These are phyloP conservation scores for Paramecium bursaria DNA, from an alignment of 73 alveolate genomes.

Conservation along the genomic window DNA sequence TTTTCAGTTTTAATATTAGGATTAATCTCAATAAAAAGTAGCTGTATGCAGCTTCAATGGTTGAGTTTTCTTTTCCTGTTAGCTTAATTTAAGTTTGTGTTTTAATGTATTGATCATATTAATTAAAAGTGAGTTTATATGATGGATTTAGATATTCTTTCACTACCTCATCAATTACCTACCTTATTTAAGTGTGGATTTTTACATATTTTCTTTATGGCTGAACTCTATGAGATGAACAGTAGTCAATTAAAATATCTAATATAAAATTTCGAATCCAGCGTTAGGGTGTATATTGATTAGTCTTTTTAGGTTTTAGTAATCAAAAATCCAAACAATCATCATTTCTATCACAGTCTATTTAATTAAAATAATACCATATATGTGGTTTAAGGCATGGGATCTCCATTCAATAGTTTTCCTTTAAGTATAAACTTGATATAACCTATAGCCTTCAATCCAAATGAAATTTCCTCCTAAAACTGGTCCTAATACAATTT, in stretches of 20 bases:
- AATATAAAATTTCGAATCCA: conserved; percentile 10
- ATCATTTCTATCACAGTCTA: conserved; percentile 56
- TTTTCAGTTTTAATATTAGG: conserved; percentile 24
- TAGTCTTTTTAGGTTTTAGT: conserved; percentile 10
- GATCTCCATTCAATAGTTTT: background rate
- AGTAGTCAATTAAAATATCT: background rate
- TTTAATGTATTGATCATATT: conserved; percentile 5
- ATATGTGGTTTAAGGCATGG: background rate
- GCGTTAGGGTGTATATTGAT: conserved; percentile 32
- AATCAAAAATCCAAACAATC: conserved; percentile 53
- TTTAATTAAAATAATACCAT: background rate
- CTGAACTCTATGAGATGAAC: background rate
- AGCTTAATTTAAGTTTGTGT: background rate
- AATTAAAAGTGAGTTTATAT: conserved; percentile 11
- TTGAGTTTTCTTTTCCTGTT: conserved; percentile 11
- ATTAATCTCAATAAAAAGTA: conserved; percentile 13
- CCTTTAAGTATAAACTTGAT: conserved; percentile 21
- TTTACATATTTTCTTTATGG: conserved; percentile 13
- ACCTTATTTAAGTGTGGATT: background rate
- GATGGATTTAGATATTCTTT: conserved; percentile 37
- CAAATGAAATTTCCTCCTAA: conserved; percentile 25
- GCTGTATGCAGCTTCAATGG: conserved; percentile 8
- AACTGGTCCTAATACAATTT: conserved; percentile 12
- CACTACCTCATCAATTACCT: background rate
- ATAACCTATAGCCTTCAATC: conserved; percentile 5